phyloP scores from a whole-genome alignment of 192 early-diverging fungal species.

The Backusella morwellensis region DNA sequence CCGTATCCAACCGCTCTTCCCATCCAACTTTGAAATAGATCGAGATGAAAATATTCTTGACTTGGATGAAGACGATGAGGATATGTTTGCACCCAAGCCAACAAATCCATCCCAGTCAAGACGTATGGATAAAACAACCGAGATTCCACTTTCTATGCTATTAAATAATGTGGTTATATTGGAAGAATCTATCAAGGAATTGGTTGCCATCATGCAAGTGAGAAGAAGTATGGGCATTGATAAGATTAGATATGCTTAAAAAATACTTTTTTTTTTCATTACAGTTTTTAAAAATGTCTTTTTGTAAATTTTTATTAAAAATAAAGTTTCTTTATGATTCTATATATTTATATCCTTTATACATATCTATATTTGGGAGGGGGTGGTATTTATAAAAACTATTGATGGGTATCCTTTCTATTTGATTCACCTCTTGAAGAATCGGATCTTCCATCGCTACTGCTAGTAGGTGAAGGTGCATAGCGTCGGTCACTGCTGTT shows the following conservation, averaged over 20 bases:
- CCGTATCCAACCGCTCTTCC: constrained; percentile 52
- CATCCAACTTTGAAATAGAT: constrained; percentile 48
- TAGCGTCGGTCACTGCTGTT: background rate
- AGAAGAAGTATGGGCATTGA: constrained; percentile 75
- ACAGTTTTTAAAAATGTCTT: background rate
- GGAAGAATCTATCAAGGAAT: constrained; percentile 91
- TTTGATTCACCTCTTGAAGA: background rate
- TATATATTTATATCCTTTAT: background rate
- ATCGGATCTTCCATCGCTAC: background rate
- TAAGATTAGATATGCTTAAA: constrained; percentile 17
- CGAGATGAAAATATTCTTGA: constrained; percentile 37
- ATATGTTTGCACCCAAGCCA: constrained; percentile 20
- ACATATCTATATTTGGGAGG: background rate
- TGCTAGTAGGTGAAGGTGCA: background rate
- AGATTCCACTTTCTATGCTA: constrained; percentile 58
- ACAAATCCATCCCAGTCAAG: constrained; percentile 33
- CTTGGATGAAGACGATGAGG: constrained; percentile 43
- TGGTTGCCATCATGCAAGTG: constrained; percentile 82
- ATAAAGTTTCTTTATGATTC: background rate
- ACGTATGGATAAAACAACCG: constrained; percentile 40
- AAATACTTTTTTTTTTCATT: background rate
- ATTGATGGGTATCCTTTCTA: background rate
- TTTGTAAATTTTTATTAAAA: background rate
- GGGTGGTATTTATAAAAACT: background rate
- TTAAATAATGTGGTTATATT: constrained; percentile 90